Evolutionary conservation across 768 basidiomycete genomes (phyloP).

Genomic region (Serendipita sp.): DNA sequence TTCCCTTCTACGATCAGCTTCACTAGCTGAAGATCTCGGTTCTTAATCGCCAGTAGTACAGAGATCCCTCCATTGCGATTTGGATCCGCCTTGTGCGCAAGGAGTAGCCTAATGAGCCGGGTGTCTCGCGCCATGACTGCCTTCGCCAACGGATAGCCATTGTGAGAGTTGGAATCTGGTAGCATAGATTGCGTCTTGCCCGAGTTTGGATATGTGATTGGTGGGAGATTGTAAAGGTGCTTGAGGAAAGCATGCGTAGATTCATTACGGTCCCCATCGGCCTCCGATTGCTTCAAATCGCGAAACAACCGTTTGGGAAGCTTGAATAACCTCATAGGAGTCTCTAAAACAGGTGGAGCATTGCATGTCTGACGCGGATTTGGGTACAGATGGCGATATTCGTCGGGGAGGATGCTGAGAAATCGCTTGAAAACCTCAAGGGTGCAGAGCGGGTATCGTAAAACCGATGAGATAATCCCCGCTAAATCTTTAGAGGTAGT

Average conservation of each 20-base stretch:
- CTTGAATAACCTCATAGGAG: conserved; percentile 14
- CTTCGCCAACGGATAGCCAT: conserved; percentile 67
- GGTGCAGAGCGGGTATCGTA: conserved; percentile 30
- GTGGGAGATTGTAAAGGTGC: conserved; percentile 32
- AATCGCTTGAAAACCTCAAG: conserved; percentile 31
- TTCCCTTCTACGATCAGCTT: conserved; percentile 50
- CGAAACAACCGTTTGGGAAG: conserved; percentile 57
- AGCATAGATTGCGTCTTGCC: conserved; percentile 16
- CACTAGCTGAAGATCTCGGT: conserved; percentile 49
- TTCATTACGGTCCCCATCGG: conserved; percentile 5
- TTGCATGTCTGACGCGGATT: neutral
- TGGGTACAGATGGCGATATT: conserved; percentile 11
- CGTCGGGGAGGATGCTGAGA: conserved; percentile 15
- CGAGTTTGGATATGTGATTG: conserved; percentile 18
- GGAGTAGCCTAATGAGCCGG: conserved; percentile 53
- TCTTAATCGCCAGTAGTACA: conserved; percentile 57
- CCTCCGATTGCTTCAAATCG: conserved; percentile 21
- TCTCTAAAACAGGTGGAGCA: conserved; percentile 16
- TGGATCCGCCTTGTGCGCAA: conserved; percentile 59
- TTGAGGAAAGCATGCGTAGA: conserved; percentile 31
- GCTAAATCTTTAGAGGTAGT: conserved; percentile 4
- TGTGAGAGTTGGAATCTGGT: conserved; percentile 46
- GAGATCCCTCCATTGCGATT: conserved; percentile 42
- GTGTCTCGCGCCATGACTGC: conserved; percentile 52
- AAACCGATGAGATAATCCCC: conserved; percentile 28